phyloP scores from a whole-genome alignment of 1,284 basidiomycete genomes.

The Cryptococcus sp. region DNA sequence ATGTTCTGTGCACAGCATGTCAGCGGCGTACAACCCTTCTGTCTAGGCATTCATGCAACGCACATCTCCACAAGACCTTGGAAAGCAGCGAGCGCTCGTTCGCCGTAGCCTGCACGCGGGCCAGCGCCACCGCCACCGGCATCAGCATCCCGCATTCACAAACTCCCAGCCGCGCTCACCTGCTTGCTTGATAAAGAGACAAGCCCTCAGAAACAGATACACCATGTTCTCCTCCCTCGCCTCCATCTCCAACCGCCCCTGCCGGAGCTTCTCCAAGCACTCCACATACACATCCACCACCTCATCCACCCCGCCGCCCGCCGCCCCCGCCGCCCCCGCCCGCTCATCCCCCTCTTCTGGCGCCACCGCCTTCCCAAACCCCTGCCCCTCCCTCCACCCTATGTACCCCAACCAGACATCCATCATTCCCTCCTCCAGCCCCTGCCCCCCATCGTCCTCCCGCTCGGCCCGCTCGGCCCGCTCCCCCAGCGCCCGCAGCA shows the following conservation, averaged over 20 bases:
- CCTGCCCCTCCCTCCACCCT: slow-evolving; percentile 44
- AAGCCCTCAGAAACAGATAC: slow-evolving; percentile 43
- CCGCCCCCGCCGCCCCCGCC: neutral
- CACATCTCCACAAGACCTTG: slow-evolving; percentile 55
- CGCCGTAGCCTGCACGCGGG: slow-evolving; percentile 53
- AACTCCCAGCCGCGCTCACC: slow-evolving; percentile 55
- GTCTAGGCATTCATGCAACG: slow-evolving; percentile 5
- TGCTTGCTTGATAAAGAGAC: slow-evolving; percentile 64
- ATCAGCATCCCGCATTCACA: neutral
- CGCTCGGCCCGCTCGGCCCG: neutral
- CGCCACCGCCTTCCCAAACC: slow-evolving; percentile 26
- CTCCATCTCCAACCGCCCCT: slow-evolving; percentile 8
- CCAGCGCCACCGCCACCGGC: no score
- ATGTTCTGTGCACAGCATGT: slow-evolving; percentile 36
- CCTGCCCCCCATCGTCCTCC: no score
- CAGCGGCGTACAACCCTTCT: neutral
- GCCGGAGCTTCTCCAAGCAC: slow-evolving; percentile 26
- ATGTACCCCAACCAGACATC: slow-evolving; percentile 43
- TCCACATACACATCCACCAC: slow-evolving; percentile 43
- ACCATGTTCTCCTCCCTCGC: slow-evolving; percentile 44
- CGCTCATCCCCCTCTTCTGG: neutral
- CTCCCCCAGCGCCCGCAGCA: slow-evolving; percentile 30
- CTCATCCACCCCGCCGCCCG: slow-evolving; percentile 36
- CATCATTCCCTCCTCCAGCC: slow-evolving; percentile 31
- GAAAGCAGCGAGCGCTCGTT: slow-evolving; percentile 52